phyloP scores from a whole-genome alignment of 2,329 filamentous ascomycete genomes.

The Ophiosphaerella narmari region DNA sequence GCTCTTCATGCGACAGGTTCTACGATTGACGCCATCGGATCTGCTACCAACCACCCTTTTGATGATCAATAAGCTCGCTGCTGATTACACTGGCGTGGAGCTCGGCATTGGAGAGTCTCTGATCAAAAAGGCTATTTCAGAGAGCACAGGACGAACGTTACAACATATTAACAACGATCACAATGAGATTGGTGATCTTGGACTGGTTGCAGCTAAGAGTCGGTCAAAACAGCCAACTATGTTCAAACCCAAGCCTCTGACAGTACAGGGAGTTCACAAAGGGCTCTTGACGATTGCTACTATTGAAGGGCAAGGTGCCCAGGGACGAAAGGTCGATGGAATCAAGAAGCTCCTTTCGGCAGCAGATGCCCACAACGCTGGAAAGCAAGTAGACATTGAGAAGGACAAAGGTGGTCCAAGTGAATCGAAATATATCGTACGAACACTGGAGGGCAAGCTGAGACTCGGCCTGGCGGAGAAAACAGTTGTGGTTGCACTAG shows the following conservation, averaged over 20 bases:
- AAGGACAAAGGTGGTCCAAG: conserved; percentile 93
- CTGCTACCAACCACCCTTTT: conserved; percentile 85
- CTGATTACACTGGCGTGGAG: conserved; percentile 95
- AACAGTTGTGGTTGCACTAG: conserved; percentile 86
- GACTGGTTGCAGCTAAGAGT: conserved; percentile 93
- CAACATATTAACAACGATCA: conserved; percentile 93
- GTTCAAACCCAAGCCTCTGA: conserved; percentile 95
- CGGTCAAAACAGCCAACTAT: conserved; percentile 94
- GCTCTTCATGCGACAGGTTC: conserved; percentile 89
- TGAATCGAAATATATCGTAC: conserved; percentile 91
- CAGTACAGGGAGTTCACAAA: conserved; percentile 83
- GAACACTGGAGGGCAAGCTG: conserved; percentile 93
- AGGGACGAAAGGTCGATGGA: conserved; percentile 85
- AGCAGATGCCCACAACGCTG: conserved; percentile 73
- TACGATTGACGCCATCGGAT: conserved; percentile 85
- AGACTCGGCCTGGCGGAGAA: conserved; percentile 89
- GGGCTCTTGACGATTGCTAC: conserved; percentile 88
- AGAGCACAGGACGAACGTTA: conserved; percentile 86
- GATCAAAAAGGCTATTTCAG: conserved; percentile 98
- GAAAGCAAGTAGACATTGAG: conserved; percentile 74
- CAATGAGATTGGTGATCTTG: conserved; percentile 93
- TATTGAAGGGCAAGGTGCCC: conserved; percentile 81
- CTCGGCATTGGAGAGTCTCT: conserved; percentile 97
- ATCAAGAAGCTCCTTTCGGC: conserved; percentile 97
- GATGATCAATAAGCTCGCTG: conserved; percentile 98